Evolutionary conservation across 192 early-diverging fungal species (phyloP), one percentile per base, ranked within the genome.

Genomic region (Diversispora eburnea): DNA sequence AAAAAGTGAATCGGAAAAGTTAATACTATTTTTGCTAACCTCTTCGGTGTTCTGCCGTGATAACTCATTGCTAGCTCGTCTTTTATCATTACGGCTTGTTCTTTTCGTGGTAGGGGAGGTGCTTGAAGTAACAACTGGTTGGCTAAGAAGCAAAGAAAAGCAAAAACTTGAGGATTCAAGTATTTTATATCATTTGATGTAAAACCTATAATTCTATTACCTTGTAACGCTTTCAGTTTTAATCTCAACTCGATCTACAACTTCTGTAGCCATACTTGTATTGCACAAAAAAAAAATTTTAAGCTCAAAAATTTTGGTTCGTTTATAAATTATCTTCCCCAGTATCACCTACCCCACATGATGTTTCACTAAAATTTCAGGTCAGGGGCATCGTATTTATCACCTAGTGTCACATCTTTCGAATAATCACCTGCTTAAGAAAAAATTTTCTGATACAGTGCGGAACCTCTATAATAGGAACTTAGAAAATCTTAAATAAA

Each of bases 101-200:
- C 67, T 33, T 19, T 41, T 68, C 12, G 67, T 19, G 7, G 67
- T 52, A 17, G 67, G 15, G 13, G 67, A 48, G 22, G 52, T 68
- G 12, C 67, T 68, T 22, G 67, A 68, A 5, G 67, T 68, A 39
- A 68, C 48, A 19, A 68, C 46, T 25, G 67, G 49, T 68, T 68
- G 67, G 9, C 67, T 68, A 3, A 8, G 10, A 58, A 7, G 10
- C n/a, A 17, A 17, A 42, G 8, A 63, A 63, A 9, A 39, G 12
- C 13, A 33, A 4, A 60, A 60, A 6, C 49, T 54, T 54, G 12
- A 54, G n/a, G 51, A 17, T 49, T 49, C 13, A 0, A 49, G 13
- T 49, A 13, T 49, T 10, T 13, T 17, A 4, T 12, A 54, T 10
- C 13, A 54, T 17, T 54, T 17, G n/a, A 54, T 17, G 3, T 33